phyloP scores from a whole-genome alignment of 1,284 basidiomycete genomes.

The Pterula multifida region DNA sequence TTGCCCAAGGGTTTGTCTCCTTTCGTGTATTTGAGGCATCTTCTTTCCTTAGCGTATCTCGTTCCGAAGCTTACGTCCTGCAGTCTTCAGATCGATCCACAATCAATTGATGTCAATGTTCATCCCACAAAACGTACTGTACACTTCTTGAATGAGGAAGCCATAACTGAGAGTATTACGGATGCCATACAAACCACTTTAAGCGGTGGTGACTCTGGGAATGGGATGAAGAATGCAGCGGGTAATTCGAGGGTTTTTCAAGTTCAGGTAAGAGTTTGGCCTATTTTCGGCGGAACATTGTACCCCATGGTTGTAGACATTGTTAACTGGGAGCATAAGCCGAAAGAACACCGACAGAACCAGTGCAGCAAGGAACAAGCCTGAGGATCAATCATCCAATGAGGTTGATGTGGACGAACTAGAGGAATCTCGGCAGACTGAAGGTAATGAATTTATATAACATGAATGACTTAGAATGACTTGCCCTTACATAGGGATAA shows the following conservation, averaged over 20 bases:
- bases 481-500: too few species aligned
- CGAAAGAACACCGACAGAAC: constrained; percentile 25
- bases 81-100: constrained; percentile 77
- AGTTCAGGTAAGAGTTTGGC: constrained; percentile 51
- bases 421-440: background rate
- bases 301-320: constrained; percentile 30
- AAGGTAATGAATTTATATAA: too few species aligned
- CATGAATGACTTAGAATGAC: too few species aligned
- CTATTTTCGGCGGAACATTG: background rate
- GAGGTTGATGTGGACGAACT: constrained; percentile 18
- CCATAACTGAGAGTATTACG: constrained; percentile 75
- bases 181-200: constrained; percentile 58
- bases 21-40: constrained; percentile 84
- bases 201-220: constrained; percentile 21
- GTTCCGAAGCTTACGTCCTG: constrained; percentile 7
- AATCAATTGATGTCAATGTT: constrained; percentile 92
- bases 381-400: constrained; percentile 21
- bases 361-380: constrained; percentile 19
- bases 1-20: constrained; percentile 89
- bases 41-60: background rate
- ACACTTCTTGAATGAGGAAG: constrained; percentile 90
- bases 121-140: constrained; percentile 98
- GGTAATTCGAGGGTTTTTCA: constrained; percentile 57
- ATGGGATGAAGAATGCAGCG: background rate
- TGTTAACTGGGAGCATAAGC: constrained; percentile 43